These are phyloP conservation scores for Obba rivulosa DNA, from an alignment of 768 basidiomycete species.

Conservation along the genomic window DNA sequence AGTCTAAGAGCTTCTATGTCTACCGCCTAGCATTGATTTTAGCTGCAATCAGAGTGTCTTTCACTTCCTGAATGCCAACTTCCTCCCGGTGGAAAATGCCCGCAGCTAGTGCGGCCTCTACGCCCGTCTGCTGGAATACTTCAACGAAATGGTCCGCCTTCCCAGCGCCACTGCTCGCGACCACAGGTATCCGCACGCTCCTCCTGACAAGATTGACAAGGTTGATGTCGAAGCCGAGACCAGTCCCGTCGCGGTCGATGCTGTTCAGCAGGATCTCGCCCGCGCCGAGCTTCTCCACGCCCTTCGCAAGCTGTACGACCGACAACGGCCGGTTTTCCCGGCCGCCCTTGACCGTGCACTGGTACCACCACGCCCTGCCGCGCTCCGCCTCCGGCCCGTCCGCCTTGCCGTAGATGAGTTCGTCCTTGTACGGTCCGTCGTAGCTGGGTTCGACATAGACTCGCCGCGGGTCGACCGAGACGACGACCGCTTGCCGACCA, in stretches of 20 bases:
- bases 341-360: slow-evolving; percentile 94
- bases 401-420: slow-evolving; percentile 46
- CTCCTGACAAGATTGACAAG: slow-evolving; percentile 71
- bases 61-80: slow-evolving; percentile 80
- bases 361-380: slow-evolving; percentile 95
- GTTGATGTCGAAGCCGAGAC: slow-evolving; percentile 82
- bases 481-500: slow-evolving; percentile 95
- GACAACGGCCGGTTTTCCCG: slow-evolving; percentile 80
- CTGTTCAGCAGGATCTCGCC: slow-evolving; percentile 95
- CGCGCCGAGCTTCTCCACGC: slow-evolving; percentile 87
- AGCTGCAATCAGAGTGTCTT: slow-evolving; percentile 43
- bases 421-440: slow-evolving; percentile 60
- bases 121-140: slow-evolving; percentile 73
- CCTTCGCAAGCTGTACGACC: slow-evolving; percentile 84
- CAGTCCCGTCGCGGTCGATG: slow-evolving; percentile 91
- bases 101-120: slow-evolving; percentile 91
- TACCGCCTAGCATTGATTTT: slow-evolving; percentile 43
- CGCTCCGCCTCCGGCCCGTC: slow-evolving; percentile 49
- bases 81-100: slow-evolving; percentile 95
- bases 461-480: slow-evolving; percentile 90
- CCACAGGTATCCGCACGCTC: slow-evolving; percentile 83
- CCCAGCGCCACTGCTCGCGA: slow-evolving; percentile 94
- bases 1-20: too few relatives aligned
- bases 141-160: slow-evolving; percentile 76
- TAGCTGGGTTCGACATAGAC: slow-evolving; percentile 73